Evolutionary conservation across 2,329 filamentous ascomycete species (phyloP).

Genomic region (Kalaharituber pfeilii): DNA sequence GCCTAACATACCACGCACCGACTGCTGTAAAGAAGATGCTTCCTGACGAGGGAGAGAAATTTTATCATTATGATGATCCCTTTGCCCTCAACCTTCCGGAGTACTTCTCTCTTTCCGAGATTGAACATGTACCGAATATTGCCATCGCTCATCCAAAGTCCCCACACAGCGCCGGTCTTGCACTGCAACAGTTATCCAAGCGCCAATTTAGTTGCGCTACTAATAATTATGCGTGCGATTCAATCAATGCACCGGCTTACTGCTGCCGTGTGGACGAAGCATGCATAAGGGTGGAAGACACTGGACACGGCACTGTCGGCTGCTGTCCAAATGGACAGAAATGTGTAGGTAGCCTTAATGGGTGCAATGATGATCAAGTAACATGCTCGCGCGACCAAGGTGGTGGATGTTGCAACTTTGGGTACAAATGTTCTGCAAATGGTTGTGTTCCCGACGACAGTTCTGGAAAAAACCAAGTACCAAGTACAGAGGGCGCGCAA

Average conservation of each 20-base stretch:
- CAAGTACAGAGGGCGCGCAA: neutral
- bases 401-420: slow-evolving; percentile 59
- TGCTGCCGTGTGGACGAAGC: slow-evolving; percentile 52
- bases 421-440: slow-evolving; percentile 49
- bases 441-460: slow-evolving; percentile 40
- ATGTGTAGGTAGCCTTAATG: slow-evolving; percentile 46
- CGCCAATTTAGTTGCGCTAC: slow-evolving; percentile 48
- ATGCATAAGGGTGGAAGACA: slow-evolving; percentile 48
- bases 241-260: slow-evolving; percentile 48
- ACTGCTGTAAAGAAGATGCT: slow-evolving; percentile 56
- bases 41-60: slow-evolving; percentile 53
- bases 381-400: slow-evolving; percentile 48
- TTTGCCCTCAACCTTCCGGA: slow-evolving; percentile 7
- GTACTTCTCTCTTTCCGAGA: slow-evolving; percentile 7
- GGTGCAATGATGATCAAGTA: slow-evolving; percentile 44
- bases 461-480: neutral
- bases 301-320: slow-evolving; percentile 48
- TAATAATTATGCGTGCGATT: slow-evolving; percentile 46
- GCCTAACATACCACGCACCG: slow-evolving; percentile 28
- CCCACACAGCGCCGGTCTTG: slow-evolving; percentile 1
- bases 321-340: slow-evolving; percentile 50
- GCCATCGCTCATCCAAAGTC: slow-evolving; percentile 25
- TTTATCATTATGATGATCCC: slow-evolving; percentile 32
- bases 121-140: slow-evolving; percentile 12
- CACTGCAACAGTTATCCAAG: slow-evolving; percentile 20